Conservation (phyloP, 805 yeast species). For the Metschnikowia borealis region DNA sequence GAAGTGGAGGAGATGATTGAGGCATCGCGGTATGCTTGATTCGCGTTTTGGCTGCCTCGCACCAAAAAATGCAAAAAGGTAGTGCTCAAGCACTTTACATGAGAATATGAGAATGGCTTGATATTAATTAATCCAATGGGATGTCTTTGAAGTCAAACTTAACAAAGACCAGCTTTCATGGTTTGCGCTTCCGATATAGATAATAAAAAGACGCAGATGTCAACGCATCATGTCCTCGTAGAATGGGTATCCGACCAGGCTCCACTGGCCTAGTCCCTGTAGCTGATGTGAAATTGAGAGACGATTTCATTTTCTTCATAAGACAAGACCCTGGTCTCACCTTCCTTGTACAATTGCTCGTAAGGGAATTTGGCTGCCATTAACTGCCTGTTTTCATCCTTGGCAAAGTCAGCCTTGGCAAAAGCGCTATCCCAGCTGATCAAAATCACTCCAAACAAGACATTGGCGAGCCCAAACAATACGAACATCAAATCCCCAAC, state of each 20-base stretch:
- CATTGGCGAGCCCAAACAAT: slow-evolving; percentile 44
- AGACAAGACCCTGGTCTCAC: slow-evolving; percentile 9
- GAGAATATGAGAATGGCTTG: neutral
- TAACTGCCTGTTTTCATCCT: slow-evolving; percentile 8
- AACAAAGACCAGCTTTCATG: slow-evolving; percentile 4
- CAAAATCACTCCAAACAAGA: slow-evolving; percentile 63
- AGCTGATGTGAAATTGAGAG: slow-evolving; percentile 7
- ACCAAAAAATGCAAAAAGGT: neutral
- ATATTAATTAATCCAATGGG: neutral
- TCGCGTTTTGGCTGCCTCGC: neutral
- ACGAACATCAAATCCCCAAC: slow-evolving; percentile 50
- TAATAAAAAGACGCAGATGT: neutral
- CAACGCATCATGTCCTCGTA: neutral
- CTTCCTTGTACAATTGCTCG: slow-evolving; percentile 10
- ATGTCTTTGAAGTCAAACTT: slow-evolving; percentile 2
- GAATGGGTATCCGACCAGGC: neutral
- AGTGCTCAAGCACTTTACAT: neutral
- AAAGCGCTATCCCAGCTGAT: slow-evolving; percentile 53
- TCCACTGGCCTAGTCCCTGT: neutral
- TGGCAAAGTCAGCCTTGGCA: neutral
- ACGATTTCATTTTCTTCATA: slow-evolving; percentile 17
- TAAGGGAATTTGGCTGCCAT: slow-evolving; percentile 18
- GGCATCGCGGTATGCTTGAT: neutral
- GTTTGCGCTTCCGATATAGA: neutral
- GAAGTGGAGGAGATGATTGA: neutral